These are phyloP conservation scores for Pseudogymnoascus sp. DNA, from an alignment of 2,329 filamentous ascomycete species.

Conservation along the genomic window DNA sequence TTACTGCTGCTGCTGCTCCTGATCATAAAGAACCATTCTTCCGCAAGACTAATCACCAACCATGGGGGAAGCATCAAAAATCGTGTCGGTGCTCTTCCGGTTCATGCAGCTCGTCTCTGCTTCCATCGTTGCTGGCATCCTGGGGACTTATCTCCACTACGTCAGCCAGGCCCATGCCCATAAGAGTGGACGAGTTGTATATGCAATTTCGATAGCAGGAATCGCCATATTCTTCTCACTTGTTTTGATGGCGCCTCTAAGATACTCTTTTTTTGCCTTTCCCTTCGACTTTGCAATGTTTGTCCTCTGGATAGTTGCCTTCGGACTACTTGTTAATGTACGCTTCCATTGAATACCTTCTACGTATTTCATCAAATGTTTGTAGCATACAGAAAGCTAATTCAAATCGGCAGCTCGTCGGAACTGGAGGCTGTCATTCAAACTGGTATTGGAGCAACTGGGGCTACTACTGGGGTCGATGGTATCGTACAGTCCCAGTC, in stretches of 20 bases:
- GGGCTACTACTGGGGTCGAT: conserved; percentile 7
- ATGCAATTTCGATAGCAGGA: neutral
- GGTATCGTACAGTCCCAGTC: neutral
- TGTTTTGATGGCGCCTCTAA: conserved; percentile 3
- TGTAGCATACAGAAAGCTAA: neutral
- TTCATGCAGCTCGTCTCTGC: neutral
- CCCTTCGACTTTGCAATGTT: conserved; percentile 1
- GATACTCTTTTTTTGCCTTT: conserved; percentile 5
- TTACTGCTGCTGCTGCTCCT: too few species aligned
- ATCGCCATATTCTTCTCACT: conserved; percentile 2
- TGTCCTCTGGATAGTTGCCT: conserved; percentile 8
- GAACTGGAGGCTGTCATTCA: neutral
- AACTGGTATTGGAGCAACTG: neutral
- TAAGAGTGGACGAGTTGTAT: neutral
- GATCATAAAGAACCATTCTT: too few species aligned
- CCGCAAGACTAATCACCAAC: too few species aligned
- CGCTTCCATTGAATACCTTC: neutral
- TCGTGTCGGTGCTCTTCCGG: too few species aligned
- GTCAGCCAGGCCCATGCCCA: neutral
- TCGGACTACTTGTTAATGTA: conserved; percentile 2
- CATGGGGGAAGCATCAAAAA: too few species aligned
- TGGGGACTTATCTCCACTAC: neutral
- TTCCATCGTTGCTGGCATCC: conserved; percentile 1
- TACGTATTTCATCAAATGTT: too few species aligned
- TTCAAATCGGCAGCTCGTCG: neutral